Evolutionary conservation across 139 green algal genomes (phyloP), one percentile per base, ranked within the genome.

Genomic region (Chlorella sp.): DNA sequence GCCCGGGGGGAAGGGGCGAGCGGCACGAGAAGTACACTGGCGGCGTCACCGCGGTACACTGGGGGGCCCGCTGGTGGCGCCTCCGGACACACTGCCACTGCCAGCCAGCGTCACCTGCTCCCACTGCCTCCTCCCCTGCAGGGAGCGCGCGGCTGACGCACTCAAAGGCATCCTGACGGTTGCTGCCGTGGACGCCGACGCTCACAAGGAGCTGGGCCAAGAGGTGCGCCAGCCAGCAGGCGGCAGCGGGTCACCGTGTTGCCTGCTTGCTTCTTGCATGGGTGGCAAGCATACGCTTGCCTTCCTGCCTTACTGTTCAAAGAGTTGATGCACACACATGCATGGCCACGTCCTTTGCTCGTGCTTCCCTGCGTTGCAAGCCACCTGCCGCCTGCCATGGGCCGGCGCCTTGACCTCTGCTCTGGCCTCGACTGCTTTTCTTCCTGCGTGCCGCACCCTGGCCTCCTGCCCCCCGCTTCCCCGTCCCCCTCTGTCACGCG

Each of bases 141-240:
- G 91, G 89, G 93, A 95, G 83, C 94, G 96, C 88, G 90, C 92
- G 0, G 96, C 96, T 16, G 94, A 92, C 85, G 95, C 94, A 0
- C 89, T 97, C 9, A 95, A 94, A 40, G 96, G 95, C 77, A 92
- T 97, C n/a, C 87, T 97, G 18, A 93, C 90, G 2, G 94, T 98
- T 32, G 95, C 86, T 77, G 96, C 95, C 18, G 94, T 97, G 26
- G 95, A 98, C 92, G 90, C 89, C 4, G 95, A 98, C 53, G 88
- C 89, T 11, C 93, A 98, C 90, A 91, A 91, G 48, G 84, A 89
- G 0, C 60, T 97, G 42, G 95, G 82, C 69, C 15, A 64, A 7
- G 37, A 88, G 84, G 84, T 88, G 40, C 15, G 84, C 30, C 9
- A 12, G 32, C 73, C 19, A 1, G 32, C 30, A 1, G 12, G 14